These are phyloP conservation scores for Hymenoscyphus scutula DNA, from an alignment of 2,329 filamentous ascomycete species.

Conservation along the genomic window DNA sequence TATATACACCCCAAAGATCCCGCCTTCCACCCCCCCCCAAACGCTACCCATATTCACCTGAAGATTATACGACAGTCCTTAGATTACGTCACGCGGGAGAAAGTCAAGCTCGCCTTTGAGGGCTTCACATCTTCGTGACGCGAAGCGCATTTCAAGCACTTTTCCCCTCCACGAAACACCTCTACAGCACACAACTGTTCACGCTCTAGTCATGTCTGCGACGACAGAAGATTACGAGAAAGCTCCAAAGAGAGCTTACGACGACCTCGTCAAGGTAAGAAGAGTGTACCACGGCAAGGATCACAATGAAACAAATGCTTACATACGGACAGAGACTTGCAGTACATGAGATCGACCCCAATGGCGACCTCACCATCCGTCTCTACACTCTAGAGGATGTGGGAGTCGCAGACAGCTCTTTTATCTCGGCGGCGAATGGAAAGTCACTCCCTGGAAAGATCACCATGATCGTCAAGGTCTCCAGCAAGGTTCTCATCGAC, in stretches of 20 bases:
- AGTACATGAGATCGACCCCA: neutral
- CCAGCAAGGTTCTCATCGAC: neutral
- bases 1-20: no score
- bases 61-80: no score
- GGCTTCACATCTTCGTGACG: neutral
- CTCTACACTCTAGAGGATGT: neutral
- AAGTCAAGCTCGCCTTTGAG: neutral
- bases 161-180: neutral
- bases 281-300: neutral
- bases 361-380: neutral
- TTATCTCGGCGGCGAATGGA: neutral
- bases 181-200: neutral
- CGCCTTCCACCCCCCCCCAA: no score
- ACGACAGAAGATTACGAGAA: no score
- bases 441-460: conserved; percentile 4
- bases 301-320: neutral
- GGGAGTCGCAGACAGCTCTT: neutral
- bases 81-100: neutral
- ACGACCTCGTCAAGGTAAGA: neutral
- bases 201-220: no score
- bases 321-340: neutral
- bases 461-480: conserved; percentile 17
- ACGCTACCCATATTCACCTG: no score
- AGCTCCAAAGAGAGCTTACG: no score
- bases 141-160: neutral